These are phyloP conservation scores for Stachybotrys echinatus DNA, from an alignment of 2,329 filamentous ascomycete species.

Conservation along the genomic window DNA sequence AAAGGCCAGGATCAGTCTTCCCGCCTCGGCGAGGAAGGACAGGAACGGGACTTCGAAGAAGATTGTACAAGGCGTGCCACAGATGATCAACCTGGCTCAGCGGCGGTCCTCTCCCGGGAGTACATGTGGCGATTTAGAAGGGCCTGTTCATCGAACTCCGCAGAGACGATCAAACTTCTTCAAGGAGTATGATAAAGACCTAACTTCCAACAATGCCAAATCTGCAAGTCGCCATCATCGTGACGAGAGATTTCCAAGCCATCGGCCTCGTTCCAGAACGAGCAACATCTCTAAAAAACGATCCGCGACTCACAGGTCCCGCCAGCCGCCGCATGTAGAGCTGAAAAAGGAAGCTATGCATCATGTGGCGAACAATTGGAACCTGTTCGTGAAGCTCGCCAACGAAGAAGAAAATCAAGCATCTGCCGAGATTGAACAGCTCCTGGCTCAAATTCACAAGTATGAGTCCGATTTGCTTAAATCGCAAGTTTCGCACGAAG, in stretches of 20 bases:
- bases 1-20: too few relatives aligned
- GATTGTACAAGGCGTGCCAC: not conserved
- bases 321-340: slow-evolving; percentile 9
- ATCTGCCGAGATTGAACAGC: slow-evolving; percentile 14
- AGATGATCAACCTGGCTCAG: not conserved
- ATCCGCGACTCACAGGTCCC: slow-evolving; percentile 9
- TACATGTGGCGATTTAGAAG: slow-evolving; percentile 25
- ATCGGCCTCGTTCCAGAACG: slow-evolving; percentile 18
- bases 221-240: not conserved
- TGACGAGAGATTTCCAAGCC: not conserved
- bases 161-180: not conserved
- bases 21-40: too few relatives aligned
- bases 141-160: slow-evolving; percentile 16
- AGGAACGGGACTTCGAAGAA: too few relatives aligned
- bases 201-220: not conserved
- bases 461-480: slow-evolving; percentile 2
- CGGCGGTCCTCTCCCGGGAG: slow-evolving; percentile 12
- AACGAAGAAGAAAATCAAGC: slow-evolving; percentile 21
- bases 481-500: slow-evolving; percentile 2
- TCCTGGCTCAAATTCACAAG: slow-evolving; percentile 2
- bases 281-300: slow-evolving; percentile 29
- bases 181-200: not conserved
- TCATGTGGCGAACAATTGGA: slow-evolving; percentile 25
- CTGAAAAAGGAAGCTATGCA: slow-evolving; percentile 24
- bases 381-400: slow-evolving; percentile 24